phyloP scores from a whole-genome alignment of 2,329 filamentous ascomycete genomes.

The Elsinoe perseae region DNA sequence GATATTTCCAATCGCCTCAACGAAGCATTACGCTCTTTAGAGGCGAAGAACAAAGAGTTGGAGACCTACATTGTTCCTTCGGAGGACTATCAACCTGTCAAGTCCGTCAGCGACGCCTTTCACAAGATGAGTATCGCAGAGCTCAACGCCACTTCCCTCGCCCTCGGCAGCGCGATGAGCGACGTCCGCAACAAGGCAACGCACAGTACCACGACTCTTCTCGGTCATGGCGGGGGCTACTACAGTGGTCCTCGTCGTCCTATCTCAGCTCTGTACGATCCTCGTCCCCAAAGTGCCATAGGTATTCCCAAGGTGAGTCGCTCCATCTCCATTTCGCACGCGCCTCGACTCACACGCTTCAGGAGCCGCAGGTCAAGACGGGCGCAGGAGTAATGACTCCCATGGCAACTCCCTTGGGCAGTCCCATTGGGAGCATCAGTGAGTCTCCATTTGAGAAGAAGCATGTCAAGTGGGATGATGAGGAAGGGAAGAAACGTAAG shows the following conservation, averaged over 20 bases:
- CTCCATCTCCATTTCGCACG: not conserved
- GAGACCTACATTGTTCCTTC: constrained; percentile 2
- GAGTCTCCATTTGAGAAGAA: constrained; percentile 3
- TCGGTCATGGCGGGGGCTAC: not conserved
- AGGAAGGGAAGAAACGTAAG: constrained; percentile 1
- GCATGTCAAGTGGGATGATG: constrained; percentile 1
- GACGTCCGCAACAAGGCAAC: not conserved
- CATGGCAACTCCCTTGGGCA: not conserved
- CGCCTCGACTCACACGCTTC: not conserved
- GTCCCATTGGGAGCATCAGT: not conserved
- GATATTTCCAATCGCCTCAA: constrained; percentile 4
- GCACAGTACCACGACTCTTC: not conserved
- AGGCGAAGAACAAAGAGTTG: not conserved
- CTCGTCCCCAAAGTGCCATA: not conserved
- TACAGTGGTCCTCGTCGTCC: not conserved
- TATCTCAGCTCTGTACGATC: not conserved
- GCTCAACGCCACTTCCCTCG: not conserved
- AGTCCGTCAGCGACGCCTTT: not conserved
- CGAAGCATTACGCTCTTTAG: not conserved
- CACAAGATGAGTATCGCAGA: constrained; percentile 4
- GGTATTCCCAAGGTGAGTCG: constrained; percentile 3
- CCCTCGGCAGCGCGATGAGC: constrained; percentile 2
- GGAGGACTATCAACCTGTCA: not conserved
- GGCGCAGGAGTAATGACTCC: not conserved
- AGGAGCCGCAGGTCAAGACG: not conserved